Conservation (phyloP, 306 rosid species). For the Gillenia trifoliata region DNA sequence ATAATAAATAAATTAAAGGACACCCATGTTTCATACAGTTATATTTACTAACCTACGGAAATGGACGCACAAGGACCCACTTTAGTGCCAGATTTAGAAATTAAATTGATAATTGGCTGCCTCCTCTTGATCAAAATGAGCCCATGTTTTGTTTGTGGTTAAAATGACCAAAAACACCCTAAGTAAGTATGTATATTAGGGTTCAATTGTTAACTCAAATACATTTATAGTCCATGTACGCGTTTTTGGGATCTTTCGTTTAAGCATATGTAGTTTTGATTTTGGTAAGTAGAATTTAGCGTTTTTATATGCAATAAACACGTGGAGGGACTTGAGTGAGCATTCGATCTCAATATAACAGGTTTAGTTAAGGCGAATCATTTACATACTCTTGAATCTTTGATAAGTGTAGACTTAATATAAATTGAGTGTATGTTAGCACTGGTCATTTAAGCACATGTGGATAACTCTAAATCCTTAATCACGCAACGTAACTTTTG, state of each 20-base stretch:
- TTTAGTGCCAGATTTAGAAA: not conserved
- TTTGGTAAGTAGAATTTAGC: not conserved
- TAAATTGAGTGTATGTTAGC: not conserved
- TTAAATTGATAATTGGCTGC: not conserved
- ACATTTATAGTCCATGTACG: not conserved
- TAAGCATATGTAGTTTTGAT: not conserved
- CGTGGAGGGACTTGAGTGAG: not conserved
- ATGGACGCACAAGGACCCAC: constrained; percentile 8
- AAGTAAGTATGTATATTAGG: not conserved
- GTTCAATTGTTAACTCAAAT: not conserved
- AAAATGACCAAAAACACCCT: not conserved
- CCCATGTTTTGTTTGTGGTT: not conserved
- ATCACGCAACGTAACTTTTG: not conserved
- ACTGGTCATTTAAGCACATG: not conserved
- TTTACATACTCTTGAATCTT: not conserved
- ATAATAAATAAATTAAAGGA: not conserved
- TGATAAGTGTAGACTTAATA: not conserved
- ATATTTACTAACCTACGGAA: not conserved
- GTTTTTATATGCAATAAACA: no score
- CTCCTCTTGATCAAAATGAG: not conserved
- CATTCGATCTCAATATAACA: not conserved
- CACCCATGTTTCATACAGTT: not conserved
- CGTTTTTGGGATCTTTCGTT: not conserved
- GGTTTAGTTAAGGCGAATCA: not conserved
- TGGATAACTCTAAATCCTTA: not conserved